A percentile compares a stretch with the other conserved stretches of the same genome.
Evolutionary conservation across 805 yeast genomes (phyloP).

Genomic region (Lipomyces starkeyi): DNA sequence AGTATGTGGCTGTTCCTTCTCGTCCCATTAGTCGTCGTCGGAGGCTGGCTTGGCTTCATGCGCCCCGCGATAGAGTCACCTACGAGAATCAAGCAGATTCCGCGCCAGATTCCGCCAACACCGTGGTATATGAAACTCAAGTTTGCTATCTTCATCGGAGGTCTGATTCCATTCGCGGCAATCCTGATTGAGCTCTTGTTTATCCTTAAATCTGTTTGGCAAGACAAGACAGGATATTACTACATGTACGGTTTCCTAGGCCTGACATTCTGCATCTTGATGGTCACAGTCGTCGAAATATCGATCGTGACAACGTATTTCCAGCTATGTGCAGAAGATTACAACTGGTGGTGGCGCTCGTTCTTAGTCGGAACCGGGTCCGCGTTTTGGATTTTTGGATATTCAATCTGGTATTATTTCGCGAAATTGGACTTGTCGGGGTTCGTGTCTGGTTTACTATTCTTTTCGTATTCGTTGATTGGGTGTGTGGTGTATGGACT

Average conservation of each 20-base stretch:
- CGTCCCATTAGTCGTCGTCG: slow-evolving; percentile 74
- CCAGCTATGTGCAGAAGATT: slow-evolving; percentile 60
- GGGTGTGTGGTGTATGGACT: slow-evolving; percentile 67
- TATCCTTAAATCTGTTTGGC: slow-evolving; percentile 77
- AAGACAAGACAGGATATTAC: slow-evolving; percentile 77
- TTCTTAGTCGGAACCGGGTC: slow-evolving; percentile 73
- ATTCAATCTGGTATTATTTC: slow-evolving; percentile 70
- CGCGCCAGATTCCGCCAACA: slow-evolving; percentile 46
- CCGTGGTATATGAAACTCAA: slow-evolving; percentile 30
- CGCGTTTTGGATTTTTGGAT: slow-evolving; percentile 71
- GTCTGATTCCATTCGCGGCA: slow-evolving; percentile 77
- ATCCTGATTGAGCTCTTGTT: slow-evolving; percentile 79
- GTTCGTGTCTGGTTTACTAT: slow-evolving; percentile 68
- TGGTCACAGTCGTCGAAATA: slow-evolving; percentile 70
- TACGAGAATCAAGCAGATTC: slow-evolving; percentile 41
- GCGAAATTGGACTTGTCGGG: slow-evolving; percentile 66
- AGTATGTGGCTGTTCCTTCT: slow-evolving; percentile 67
- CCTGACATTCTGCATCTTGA: slow-evolving; percentile 62
- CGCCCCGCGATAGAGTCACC: slow-evolving; percentile 39
- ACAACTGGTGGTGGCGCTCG: slow-evolving; percentile 84
- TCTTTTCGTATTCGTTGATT: slow-evolving; percentile 72
- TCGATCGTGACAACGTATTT: slow-evolving; percentile 72
- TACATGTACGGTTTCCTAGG: slow-evolving; percentile 80
- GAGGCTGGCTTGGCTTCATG: slow-evolving; percentile 56
- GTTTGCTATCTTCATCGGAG: slow-evolving; percentile 55